These are phyloP conservation scores for Botryosphaeria agaves DNA, from an alignment of 2,329 filamentous ascomycete genomes.

Conservation along the genomic window DNA sequence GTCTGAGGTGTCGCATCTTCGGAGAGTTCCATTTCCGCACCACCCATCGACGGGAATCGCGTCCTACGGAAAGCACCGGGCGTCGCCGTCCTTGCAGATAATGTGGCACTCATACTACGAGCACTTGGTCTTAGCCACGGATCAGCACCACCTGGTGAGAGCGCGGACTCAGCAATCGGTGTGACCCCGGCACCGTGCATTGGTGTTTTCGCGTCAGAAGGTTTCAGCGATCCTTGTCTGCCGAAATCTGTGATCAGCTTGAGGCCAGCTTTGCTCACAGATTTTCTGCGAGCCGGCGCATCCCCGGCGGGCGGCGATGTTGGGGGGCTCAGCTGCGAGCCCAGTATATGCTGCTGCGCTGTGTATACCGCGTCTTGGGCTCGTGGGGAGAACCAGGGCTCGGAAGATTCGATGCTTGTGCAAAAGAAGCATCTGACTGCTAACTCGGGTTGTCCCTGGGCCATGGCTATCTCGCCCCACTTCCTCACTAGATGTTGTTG, in stretches of 20 bases:
- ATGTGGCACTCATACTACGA: conserved; percentile 22
- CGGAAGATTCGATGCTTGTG: conserved; percentile 66
- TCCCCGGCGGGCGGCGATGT: conserved; percentile 51
- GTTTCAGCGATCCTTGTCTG: conserved; percentile 43
- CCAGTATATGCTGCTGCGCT: conserved; percentile 37
- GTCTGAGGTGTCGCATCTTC: conserved; percentile 8
- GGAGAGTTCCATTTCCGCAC: conserved; percentile 5
- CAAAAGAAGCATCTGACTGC: conserved; percentile 90
- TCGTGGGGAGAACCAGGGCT: conserved; percentile 76
- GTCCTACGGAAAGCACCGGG: conserved; percentile 50
- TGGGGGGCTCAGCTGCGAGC: conserved; percentile 44
- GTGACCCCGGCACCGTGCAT: conserved; percentile 64
- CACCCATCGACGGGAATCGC: conserved; percentile 34
- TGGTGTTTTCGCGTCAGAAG: conserved; percentile 52
- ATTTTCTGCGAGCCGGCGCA: conserved; percentile 50
- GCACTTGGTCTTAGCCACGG: conserved; percentile 18
- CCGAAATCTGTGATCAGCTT: conserved; percentile 88
- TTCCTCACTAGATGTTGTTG: conserved; percentile 77
- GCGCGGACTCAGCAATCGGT: conserved; percentile 54
- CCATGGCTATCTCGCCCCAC: conserved; percentile 87
- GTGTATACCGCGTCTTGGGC: conserved; percentile 43
- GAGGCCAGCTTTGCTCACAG: no score
- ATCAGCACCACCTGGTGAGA: conserved; percentile 44
- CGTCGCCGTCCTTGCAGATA: conserved; percentile 32
- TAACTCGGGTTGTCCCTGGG: conserved; percentile 72